Conservation (phyloP, 163 green algal species). For the Scenedesmus sp. region DNA sequence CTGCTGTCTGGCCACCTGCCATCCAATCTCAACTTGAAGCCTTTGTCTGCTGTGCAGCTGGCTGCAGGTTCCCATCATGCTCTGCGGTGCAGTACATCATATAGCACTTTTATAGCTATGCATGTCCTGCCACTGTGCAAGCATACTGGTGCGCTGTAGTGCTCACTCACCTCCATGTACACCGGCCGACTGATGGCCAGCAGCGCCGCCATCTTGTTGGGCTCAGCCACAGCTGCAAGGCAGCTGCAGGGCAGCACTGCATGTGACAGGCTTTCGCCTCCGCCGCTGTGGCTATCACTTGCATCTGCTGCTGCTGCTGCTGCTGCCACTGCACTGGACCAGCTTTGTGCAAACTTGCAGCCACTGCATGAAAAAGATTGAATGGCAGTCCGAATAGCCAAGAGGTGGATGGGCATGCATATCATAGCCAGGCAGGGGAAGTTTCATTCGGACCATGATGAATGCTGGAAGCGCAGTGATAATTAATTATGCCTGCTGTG, state of each 20-base stretch:
- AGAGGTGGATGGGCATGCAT: not conserved
- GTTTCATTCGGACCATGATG: not conserved
- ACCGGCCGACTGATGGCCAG: conserved; percentile 23
- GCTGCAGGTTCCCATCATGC: not conserved
- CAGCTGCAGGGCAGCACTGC: conserved; percentile 27
- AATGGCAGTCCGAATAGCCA: no score
- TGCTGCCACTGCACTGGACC: not conserved
- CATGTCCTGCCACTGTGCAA: not conserved
- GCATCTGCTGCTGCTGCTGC: not conserved
- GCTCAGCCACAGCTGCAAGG: conserved; percentile 29
- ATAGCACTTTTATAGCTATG: no score
- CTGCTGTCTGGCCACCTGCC: not conserved
- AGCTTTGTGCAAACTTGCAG: not conserved
- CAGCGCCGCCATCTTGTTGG: not conserved
- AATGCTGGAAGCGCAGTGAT: no score
- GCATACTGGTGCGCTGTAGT: not conserved
- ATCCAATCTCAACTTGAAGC: no score
- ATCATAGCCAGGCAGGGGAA: not conserved
- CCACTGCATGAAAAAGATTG: conserved; percentile 30
- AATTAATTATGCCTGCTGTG: no score
- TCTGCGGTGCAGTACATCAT: not conserved
- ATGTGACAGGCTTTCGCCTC: not conserved
- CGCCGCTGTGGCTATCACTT: not conserved
- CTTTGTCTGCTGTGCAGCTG: not conserved
- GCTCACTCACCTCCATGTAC: conserved; percentile 32